phyloP scores from a whole-genome alignment of 1,284 basidiomycete species.

The Apiotrichum veenhuisii region DNA sequence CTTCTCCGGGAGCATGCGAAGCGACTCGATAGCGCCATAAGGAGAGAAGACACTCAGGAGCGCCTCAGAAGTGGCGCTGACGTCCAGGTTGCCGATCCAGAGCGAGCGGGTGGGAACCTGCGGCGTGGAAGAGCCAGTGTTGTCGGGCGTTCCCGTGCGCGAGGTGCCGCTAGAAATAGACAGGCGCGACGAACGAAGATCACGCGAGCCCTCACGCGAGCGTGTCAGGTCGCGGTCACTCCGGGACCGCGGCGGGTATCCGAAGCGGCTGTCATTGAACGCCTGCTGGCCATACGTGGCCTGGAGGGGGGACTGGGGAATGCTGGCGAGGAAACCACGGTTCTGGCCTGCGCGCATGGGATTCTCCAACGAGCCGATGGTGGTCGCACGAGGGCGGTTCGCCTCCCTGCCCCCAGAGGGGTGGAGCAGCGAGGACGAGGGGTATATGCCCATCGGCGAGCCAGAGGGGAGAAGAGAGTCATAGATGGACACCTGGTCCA shows the following conservation, averaged over 20 bases:
- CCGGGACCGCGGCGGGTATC: conserved; percentile 31
- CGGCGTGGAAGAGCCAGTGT: conserved; percentile 39
- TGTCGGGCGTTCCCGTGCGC: conserved; percentile 43
- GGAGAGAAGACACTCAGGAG: conserved; percentile 91
- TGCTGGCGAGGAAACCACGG: conserved; percentile 53
- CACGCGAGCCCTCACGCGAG: conserved; percentile 31
- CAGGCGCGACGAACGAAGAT: conserved; percentile 30
- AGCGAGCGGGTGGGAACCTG: conserved; percentile 91
- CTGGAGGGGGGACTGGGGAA: conserved; percentile 42
- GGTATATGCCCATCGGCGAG: conserved; percentile 6
- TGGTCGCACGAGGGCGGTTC: conserved; percentile 78
- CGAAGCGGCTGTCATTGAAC: conserved; percentile 19
- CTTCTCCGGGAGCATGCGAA: conserved; percentile 93
- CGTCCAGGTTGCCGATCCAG: conserved; percentile 97
- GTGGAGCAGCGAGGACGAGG: conserved; percentile 16
- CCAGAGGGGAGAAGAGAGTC: conserved; percentile 22
- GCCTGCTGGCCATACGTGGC: conserved; percentile 13
- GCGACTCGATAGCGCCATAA: conserved; percentile 93
- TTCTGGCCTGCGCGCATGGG: conserved; percentile 40
- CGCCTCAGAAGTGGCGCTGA: conserved; percentile 86
- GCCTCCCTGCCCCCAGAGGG: conserved; percentile 27
- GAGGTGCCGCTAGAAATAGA: conserved; percentile 42
- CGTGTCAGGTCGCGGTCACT: conserved; percentile 33
- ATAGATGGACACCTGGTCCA: conserved; percentile 41
- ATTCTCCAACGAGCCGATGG: conserved; percentile 85